A percentile compares a stretch with the other conserved stretches of the same genome.
Evolutionary conservation across 1,284 basidiomycete species (phyloP).

Genomic region (Trichosporon coremiiforme): DNA sequence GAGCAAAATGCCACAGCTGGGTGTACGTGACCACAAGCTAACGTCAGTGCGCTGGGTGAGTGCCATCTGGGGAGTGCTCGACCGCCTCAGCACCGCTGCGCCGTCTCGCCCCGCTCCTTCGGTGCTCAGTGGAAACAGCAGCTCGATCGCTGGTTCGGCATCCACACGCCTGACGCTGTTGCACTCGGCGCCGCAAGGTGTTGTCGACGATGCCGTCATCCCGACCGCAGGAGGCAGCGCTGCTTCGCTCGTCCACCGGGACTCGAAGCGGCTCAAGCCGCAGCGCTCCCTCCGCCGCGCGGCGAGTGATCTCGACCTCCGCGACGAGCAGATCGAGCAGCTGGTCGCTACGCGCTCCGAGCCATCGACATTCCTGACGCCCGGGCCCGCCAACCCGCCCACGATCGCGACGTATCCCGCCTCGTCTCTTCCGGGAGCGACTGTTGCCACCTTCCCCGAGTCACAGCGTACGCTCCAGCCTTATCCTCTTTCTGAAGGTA

Average conservation of each 20-base stretch:
- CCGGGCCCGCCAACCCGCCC: background rate
- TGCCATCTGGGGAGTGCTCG: slow-evolving; percentile 70
- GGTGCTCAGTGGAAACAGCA: slow-evolving; percentile 29
- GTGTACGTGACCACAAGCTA: slow-evolving; percentile 8
- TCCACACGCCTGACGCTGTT: slow-evolving; percentile 40
- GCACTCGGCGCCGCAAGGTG: slow-evolving; percentile 17
- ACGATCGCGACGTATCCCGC: slow-evolving; percentile 2
- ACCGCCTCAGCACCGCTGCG: slow-evolving; percentile 33
- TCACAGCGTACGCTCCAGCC: background rate
- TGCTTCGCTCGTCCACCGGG: slow-evolving; percentile 45
- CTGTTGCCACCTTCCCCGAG: background rate
- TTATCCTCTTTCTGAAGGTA: background rate
- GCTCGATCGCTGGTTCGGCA: slow-evolving; percentile 39
- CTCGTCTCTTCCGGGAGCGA: background rate
- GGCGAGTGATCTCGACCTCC: slow-evolving; percentile 52
- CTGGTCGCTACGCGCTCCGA: slow-evolving; percentile 17
- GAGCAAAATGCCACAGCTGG: slow-evolving; percentile 18
- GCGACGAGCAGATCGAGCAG: background rate
- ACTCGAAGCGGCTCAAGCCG: slow-evolving; percentile 47
- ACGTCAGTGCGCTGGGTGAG: slow-evolving; percentile 75
- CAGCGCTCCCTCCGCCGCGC: slow-evolving; percentile 46
- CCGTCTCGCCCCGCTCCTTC: slow-evolving; percentile 30
- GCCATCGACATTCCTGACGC: background rate
- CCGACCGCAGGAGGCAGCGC: slow-evolving; percentile 46
- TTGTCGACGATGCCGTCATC: slow-evolving; percentile 50